Evolutionary conservation across 208 protist species (phyloP).

Genomic region (Acanthamoeba royreba): DNA sequence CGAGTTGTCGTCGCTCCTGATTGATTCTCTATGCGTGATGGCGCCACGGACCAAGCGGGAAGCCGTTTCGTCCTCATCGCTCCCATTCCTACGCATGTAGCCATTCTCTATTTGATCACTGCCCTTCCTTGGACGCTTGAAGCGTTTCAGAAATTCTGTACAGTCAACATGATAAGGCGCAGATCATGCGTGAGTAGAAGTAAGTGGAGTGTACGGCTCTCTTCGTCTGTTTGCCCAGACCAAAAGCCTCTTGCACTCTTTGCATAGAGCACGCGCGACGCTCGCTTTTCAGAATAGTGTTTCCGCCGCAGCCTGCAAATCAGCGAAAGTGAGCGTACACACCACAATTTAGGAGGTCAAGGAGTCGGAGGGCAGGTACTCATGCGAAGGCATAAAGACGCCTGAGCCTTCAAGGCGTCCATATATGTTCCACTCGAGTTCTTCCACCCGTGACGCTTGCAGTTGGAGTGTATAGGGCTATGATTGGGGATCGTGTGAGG

Average conservation of each 20-base stretch:
- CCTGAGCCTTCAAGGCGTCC: not conserved
- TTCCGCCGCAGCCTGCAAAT: not conserved
- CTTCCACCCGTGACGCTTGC: not conserved
- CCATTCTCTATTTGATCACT: too few relatives aligned
- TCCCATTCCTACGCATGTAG: not conserved
- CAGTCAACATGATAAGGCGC: too few relatives aligned
- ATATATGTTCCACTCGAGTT: not conserved
- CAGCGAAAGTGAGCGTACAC: not conserved
- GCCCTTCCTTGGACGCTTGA: not conserved
- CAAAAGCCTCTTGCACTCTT: not conserved
- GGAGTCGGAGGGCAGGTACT: not conserved
- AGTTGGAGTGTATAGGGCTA: constrained; percentile 1
- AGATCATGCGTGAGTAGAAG: too few relatives aligned
- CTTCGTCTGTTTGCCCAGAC: not conserved
- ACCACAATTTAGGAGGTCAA: not conserved
- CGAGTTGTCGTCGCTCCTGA: not conserved
- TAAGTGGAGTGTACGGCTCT: not conserved
- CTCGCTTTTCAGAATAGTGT: not conserved
- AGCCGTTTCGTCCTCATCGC: not conserved
- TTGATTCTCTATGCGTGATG: not conserved
- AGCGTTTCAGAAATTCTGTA: too few relatives aligned
- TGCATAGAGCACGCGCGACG: not conserved
- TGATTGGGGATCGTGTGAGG: too few relatives aligned
- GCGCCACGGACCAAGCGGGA: not conserved
- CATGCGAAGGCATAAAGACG: not conserved